A percentile compares a stretch with the other conserved stretches of the same genome.
Conservation (phyloP, 768 basidiomycete genomes). For the Mrakia hoshinonis region DNA sequence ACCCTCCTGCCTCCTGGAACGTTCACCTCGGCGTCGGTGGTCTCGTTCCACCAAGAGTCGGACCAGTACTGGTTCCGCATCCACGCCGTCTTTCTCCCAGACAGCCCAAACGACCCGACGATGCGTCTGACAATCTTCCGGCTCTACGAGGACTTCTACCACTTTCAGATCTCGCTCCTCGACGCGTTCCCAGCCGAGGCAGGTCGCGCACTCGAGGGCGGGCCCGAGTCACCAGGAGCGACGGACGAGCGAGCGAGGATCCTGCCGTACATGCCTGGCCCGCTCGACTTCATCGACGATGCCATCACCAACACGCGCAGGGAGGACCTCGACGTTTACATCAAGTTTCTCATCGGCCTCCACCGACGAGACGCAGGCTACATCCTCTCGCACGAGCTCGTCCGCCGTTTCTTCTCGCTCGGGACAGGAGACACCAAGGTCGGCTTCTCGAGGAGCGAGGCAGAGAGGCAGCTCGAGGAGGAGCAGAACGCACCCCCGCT, state of each 20-base stretch:
- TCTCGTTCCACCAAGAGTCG: conserved; percentile 95
- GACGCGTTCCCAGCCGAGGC: conserved; percentile 84
- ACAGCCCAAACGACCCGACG: conserved; percentile 50
- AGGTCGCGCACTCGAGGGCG: conserved; percentile 48
- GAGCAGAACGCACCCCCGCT: conserved; percentile 16
- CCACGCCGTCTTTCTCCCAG: conserved; percentile 79
- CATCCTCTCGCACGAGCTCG: conserved; percentile 67
- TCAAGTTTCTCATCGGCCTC: conserved; percentile 67
- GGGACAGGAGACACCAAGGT: conserved; percentile 79
- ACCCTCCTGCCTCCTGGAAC: conserved; percentile 50
- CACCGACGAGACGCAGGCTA: conserved; percentile 58
- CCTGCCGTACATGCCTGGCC: conserved; percentile 96
- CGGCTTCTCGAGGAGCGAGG: conserved; percentile 48
- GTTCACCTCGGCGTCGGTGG: conserved; percentile 75
- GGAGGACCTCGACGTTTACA: conserved; percentile 79
- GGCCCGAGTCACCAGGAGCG: conserved; percentile 19
- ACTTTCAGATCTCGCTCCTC: conserved; percentile 84
- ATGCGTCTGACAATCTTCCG: conserved; percentile 82
- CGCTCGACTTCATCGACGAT: conserved; percentile 72
- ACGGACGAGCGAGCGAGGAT: conserved; percentile 51
- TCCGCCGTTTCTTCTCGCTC: conserved; percentile 72
- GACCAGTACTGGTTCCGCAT: conserved; percentile 90
- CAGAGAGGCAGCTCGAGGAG: conserved; percentile 42
- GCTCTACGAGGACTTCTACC: conserved; percentile 95
- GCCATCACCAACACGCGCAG: conserved; percentile 69